Evolutionary conservation across 805 yeast genomes (phyloP), one percentile per base, ranked within the genome.

Genomic region (Candida xyloterini): DNA sequence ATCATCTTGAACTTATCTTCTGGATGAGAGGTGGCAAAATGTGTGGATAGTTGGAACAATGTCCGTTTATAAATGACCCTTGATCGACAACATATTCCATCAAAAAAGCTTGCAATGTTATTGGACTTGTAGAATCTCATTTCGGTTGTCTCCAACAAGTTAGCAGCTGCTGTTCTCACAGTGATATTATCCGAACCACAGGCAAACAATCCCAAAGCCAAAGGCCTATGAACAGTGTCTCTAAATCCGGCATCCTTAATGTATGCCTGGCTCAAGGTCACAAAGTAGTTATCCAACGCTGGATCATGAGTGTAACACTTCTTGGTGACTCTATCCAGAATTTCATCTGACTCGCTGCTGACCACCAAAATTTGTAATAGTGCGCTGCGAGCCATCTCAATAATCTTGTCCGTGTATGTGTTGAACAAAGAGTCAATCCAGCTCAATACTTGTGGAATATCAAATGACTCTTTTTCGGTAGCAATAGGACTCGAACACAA

Each of bases 41-140:
- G 79, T 7, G 81, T 74, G 0, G 96, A 83, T 15, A 90, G 66
- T 39, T 84, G 87, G 50, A 84, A 82, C 40, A 91, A 74, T 0
- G 95, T 95, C 29, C 91, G 79, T 56, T 89, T 89, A 66, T 84
- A 90, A 4, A 93, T 88, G 6, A 88, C 85, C 51, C 84, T 78
- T 6, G 95, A 83, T 24, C 78, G 72, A 46, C 88, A 84, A 35
- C 82, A 76, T 10, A 88, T 75, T 26, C 86, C 73, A 54, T 86
- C 91, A 25, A 78, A 74, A 55, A 78, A 86, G 15, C 73, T 73
- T 7, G 72, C 73, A 2, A 81, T 65, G 11, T 73, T 70, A 0
- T 78, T 68, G 1, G 79, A 70, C 24, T 76, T 74, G 48, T 73
- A 81, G 20, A 76, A 60, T 26, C 74, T 70, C 27, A 67, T 61